A percentile compares a stretch with the other conserved stretches of the same genome.
Conservation (phyloP, 1,139 yeast genomes). For the Blastobotrys ciferrii region DNA sequence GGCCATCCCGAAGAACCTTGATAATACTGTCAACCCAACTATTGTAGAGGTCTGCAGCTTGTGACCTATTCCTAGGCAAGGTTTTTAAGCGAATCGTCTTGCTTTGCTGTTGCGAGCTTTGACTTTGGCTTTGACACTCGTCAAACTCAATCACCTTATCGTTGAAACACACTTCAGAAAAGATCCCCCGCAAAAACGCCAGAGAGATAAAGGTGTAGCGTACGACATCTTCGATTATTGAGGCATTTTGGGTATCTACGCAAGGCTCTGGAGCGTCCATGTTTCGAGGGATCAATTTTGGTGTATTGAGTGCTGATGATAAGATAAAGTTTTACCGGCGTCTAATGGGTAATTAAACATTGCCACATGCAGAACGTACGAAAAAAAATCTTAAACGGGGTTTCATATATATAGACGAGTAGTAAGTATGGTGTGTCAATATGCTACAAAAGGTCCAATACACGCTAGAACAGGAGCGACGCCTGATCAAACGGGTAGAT, state of each 20-base stretch:
- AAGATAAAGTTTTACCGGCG: not conserved
- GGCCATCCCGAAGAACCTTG: not conserved
- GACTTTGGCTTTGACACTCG: not conserved
- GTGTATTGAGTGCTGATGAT: not conserved
- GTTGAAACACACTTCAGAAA: slow-evolving; percentile 2
- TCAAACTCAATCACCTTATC: not conserved
- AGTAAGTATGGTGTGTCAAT: no score
- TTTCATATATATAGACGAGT: no score
- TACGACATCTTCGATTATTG: not conserved
- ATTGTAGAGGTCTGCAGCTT: slow-evolving; percentile 1
- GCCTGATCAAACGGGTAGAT: not conserved
- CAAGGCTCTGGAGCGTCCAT: no score
- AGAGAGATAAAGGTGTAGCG: not conserved
- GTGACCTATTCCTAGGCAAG: not conserved
- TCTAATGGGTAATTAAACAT: not conserved
- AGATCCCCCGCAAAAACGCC: slow-evolving; percentile 6
- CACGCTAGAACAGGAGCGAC: not conserved
- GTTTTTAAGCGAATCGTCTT: not conserved
- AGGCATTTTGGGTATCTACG: no score
- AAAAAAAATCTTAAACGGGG: not conserved
- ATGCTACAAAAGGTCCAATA: not conserved
- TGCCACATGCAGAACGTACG: not conserved
- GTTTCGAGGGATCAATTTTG: no score
- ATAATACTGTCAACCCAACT: slow-evolving; percentile 1
- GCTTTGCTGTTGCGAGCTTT: not conserved